These are phyloP conservation scores for Ampelomyces quisqualis DNA, from an alignment of 2,329 filamentous ascomycete species.

Conservation along the genomic window DNA sequence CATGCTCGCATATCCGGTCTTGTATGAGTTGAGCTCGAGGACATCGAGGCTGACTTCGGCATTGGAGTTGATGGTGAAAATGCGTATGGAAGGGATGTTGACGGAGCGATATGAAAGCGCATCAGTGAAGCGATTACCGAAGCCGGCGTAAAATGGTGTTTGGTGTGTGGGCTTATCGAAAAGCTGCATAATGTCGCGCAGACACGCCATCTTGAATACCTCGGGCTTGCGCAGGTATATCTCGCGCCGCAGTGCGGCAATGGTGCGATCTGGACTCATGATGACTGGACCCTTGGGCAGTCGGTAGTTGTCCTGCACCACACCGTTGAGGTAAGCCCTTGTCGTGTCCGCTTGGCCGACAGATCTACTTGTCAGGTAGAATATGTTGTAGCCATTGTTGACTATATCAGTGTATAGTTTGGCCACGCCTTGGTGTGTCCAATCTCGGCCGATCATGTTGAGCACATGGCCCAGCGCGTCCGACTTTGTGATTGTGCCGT, in stretches of 20 bases:
- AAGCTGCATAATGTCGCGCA: constrained; percentile 88
- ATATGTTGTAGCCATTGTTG: constrained; percentile 96
- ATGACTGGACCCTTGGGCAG: constrained; percentile 91
- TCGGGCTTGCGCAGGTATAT: constrained; percentile 95
- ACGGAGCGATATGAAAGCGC: constrained; percentile 94
- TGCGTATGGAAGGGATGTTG: constrained; percentile 88
- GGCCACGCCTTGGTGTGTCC: constrained; percentile 94
- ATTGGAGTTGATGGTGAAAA: constrained; percentile 98
- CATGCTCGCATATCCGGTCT: constrained; percentile 96
- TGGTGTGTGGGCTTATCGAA: constrained; percentile 65
- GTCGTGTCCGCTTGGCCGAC: constrained; percentile 93
- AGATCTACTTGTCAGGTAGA: constrained; percentile 92
- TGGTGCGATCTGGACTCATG: constrained; percentile 89
- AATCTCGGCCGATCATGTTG: constrained; percentile 95
- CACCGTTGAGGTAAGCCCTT: constrained; percentile 82
- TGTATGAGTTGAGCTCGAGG: constrained; percentile 87
- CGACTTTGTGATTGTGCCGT: constrained; percentile 97
- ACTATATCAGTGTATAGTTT: constrained; percentile 96
- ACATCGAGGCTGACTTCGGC: constrained; percentile 92
- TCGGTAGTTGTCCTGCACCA: constrained; percentile 81
- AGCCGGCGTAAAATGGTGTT: constrained; percentile 93
- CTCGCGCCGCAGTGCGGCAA: constrained; percentile 87
- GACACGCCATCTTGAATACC: constrained; percentile 98
- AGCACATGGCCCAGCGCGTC: constrained; percentile 91
- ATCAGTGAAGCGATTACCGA: constrained; percentile 94